Evolutionary conservation across 768 basidiomycete genomes (phyloP).

Genomic region (Kwoniella bestiolae): DNA sequence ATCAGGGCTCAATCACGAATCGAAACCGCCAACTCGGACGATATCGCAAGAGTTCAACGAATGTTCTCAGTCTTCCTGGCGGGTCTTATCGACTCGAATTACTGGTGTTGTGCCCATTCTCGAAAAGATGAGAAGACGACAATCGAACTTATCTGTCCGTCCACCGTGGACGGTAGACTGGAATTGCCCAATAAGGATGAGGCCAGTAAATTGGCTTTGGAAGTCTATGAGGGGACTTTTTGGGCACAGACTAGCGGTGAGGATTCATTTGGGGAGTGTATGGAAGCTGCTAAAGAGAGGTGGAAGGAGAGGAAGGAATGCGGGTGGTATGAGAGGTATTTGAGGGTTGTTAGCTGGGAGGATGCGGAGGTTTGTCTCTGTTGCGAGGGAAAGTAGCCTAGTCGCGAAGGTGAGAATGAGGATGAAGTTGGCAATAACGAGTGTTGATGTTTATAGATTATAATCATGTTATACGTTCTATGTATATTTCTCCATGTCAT

Average conservation of each 20-base stretch:
- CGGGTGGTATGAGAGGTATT: conserved; percentile 1
- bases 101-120: conserved; percentile 8
- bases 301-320: conserved; percentile 2
- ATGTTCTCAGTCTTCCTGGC: neutral
- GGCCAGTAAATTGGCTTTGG: neutral
- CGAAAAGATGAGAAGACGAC: conserved; percentile 1
- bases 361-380: conserved; percentile 1
- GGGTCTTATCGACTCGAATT: neutral
- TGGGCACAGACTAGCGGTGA: conserved; percentile 1
- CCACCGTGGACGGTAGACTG: neutral
- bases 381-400: conserved; percentile 4
- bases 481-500: too few species aligned
- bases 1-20: too few species aligned
- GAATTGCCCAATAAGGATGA: neutral
- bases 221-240: neutral
- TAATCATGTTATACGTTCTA: too few species aligned
- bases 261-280: neutral
- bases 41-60: neutral
- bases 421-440: too few species aligned
- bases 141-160: neutral
- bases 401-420: too few species aligned
- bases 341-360: neutral
- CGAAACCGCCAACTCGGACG: too few species aligned
- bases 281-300: conserved; percentile 1
- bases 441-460: too few species aligned